phyloP scores from a whole-genome alignment of 2,329 filamentous ascomycete genomes.

The Aspergillus floridensis region DNA sequence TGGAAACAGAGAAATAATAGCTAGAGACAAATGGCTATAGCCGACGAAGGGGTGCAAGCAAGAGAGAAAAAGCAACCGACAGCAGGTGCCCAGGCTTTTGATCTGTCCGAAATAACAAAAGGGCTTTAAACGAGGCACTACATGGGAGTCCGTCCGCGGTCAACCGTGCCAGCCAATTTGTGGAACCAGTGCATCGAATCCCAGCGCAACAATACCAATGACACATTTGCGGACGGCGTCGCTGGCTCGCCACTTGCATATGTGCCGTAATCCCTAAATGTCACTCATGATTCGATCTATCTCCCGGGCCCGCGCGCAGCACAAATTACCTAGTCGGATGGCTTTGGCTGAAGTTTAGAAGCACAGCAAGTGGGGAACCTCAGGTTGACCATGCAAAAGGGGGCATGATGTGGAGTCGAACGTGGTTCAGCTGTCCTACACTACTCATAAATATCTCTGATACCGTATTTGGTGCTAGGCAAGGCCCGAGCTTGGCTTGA shows the following conservation, averaged over 20 bases:
- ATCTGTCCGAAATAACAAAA: constrained; percentile 3
- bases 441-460: background rate
- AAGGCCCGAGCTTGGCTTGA: background rate
- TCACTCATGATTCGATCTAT: constrained; percentile 2
- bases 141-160: constrained; percentile 2
- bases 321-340: background rate
- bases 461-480: background rate
- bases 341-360: constrained; percentile 6
- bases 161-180: constrained; percentile 4
- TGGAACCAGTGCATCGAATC: constrained; percentile 16
- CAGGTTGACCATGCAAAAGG: constrained; percentile 1
- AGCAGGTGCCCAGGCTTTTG: constrained; percentile 5
- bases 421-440: constrained; percentile 5
- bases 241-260: background rate
- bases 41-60: background rate
- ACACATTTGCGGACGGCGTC: background rate
- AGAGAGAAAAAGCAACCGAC: constrained; percentile 13
- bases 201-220: constrained; percentile 14
- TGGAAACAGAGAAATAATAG: constrained; percentile 2
- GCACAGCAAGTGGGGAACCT: constrained; percentile 7
- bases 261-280: background rate
- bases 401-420: constrained; percentile 1
- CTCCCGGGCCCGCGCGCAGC: constrained; percentile 8
- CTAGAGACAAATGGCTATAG: constrained; percentile 1
- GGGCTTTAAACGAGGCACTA: constrained; percentile 10